Base-by-base conservation (phyloP, 805 yeast genomes). In the Jamesozyma rosinii region DNA sequence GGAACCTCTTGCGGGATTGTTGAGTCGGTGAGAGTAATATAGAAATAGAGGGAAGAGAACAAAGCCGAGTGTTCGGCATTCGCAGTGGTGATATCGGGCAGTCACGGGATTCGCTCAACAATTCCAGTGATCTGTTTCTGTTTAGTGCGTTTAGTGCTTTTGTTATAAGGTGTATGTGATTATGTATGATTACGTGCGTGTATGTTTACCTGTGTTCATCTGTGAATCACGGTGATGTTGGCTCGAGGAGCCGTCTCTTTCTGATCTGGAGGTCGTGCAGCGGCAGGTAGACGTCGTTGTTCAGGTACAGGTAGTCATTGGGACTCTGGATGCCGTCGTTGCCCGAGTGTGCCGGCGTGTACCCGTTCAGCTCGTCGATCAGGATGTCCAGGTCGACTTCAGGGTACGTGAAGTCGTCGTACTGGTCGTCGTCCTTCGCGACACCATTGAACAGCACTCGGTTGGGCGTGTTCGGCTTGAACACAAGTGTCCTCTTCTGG, bases 381-480 rank as follows among this genome's bases (percentile, higher is more conserved):
- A 57, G 30, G n/a, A 45, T 35, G 8, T 54, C 58, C 4, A 52
- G 21, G 41, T 60, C 56, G 4, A 56, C 43, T 14, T 37, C 35
- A 8, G 63, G 65, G 38, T 53, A 60, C 10, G 39, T 40, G 20
- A 52, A 50, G 13, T 53, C 55, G 17, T 57, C 56, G 34, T 46
- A 56, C 37, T 54, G 49, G 38, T 63, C 67, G 39, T 67, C 70
- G 1, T 48, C 47, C 36, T 59, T 56, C 2, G 49, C 35, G 1
- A 66, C 49, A 2, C 71, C 70, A 38, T 65, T 67, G 48, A 61
- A 67, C 0, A 57, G 76, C 30, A 83, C 67, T 43, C 70, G 59
- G 54, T 83, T 83, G 0, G 88, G 88, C 1, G 83, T 78, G 14
- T 70, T 69, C 2, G 74, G 69, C 47, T 74, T 70, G 13, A 72